Conservation (phyloP, 2,329 filamentous ascomycete genomes). For the Lachnellula arida region DNA sequence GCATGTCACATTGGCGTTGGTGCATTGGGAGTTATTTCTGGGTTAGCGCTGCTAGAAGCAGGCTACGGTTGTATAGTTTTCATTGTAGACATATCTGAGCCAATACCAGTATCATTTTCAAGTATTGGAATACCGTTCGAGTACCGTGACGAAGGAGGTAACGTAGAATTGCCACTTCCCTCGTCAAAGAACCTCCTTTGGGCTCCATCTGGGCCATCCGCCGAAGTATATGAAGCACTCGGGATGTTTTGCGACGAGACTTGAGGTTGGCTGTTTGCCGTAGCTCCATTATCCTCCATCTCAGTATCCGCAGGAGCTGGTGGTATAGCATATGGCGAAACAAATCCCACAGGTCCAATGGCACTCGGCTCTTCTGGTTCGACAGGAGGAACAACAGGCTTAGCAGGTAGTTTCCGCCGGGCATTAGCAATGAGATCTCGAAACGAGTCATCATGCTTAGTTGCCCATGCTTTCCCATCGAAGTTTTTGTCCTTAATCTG, state of each 20-base stretch:
- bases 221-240: neutral
- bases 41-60: slow-evolving; percentile 10
- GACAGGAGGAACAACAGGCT: neutral
- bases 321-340: neutral
- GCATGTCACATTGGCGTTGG: slow-evolving; percentile 9
- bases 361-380: neutral
- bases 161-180: neutral
- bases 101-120: slow-evolving; percentile 11
- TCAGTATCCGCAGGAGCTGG: neutral
- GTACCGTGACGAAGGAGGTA: slow-evolving; percentile 12
- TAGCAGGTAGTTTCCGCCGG: slow-evolving; percentile 40
- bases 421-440: slow-evolving; percentile 75
- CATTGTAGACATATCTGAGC: slow-evolving; percentile 16
- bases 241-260: neutral
- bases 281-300: neutral
- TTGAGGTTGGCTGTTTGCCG: neutral
- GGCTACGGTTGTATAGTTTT: slow-evolving; percentile 19
- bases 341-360: neutral
- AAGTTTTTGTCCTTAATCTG: slow-evolving; percentile 85
- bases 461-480: slow-evolving; percentile 71
- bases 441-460: slow-evolving; percentile 70
- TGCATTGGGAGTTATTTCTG: slow-evolving; percentile 8
- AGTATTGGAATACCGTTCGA: slow-evolving; percentile 6
- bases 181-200: slow-evolving; percentile 11
- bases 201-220: neutral